phyloP scores from a whole-genome alignment of 23 red algal species.

The Gracilaria domingensis region DNA sequence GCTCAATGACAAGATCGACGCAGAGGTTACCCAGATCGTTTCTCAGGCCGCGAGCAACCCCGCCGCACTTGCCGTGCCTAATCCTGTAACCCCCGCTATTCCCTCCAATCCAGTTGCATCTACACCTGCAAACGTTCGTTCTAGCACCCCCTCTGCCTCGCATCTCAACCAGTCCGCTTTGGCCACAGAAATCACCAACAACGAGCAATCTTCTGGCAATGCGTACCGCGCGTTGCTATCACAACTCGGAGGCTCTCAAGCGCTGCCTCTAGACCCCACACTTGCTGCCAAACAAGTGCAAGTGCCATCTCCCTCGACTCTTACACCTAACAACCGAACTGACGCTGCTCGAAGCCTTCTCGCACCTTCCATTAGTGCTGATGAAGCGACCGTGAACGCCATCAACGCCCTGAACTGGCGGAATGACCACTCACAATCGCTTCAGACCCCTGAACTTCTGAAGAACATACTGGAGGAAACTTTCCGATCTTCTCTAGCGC shows the following conservation, averaged over 20 bases:
- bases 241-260: constrained; percentile 17
- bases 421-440: not conserved
- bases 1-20: constrained; percentile 46
- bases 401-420: not conserved
- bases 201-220: constrained; percentile 21
- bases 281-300: not conserved
- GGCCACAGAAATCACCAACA: not conserved
- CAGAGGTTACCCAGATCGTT: constrained; percentile 29
- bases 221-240: constrained; percentile 29
- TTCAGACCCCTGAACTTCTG: constrained; percentile 20
- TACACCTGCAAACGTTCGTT: not conserved
- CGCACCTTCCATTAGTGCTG: not conserved
- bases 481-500: not conserved
- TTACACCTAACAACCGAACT: constrained; percentile 5
- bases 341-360: not conserved
- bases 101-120: not conserved
- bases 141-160: not conserved
- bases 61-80: not conserved
- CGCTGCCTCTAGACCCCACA: not conserved
- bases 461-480: constrained; percentile 11
- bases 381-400: not conserved
- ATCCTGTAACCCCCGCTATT: not conserved
- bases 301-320: not conserved
- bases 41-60: constrained; percentile 19
- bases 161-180: not conserved